Percentiles rank a stretch among this genome's conserved stretches.
Evolutionary conservation across 305 asterid genomes (phyloP).

Genomic region (Fraxinus baroniana): DNA sequence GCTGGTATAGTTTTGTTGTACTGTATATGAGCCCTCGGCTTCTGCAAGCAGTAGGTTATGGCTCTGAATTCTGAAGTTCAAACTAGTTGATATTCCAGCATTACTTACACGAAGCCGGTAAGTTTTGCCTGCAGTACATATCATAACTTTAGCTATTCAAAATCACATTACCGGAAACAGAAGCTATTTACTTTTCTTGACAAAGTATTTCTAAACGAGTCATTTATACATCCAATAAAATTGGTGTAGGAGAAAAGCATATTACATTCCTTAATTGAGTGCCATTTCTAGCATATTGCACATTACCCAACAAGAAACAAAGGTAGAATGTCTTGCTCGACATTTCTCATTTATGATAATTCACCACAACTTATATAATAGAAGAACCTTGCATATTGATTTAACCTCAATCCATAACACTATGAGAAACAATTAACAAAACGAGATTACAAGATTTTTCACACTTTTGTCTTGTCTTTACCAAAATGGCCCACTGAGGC

Average conservation of each 20-base stretch:
- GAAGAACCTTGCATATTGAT: not conserved
- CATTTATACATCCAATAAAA: not conserved
- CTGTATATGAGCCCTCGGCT: constrained; percentile 88
- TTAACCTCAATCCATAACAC: not conserved
- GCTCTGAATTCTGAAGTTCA: constrained; percentile 88
- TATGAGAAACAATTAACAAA: not conserved
- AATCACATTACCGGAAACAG: not conserved
- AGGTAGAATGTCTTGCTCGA: not conserved
- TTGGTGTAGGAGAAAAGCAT: not conserved
- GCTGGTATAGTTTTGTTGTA: constrained; percentile 90
- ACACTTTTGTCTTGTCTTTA: not conserved
- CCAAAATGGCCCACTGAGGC: not conserved
- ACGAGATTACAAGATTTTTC: not conserved
- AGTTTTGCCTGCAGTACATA: constrained; percentile 60
- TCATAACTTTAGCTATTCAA: constrained; percentile 16
- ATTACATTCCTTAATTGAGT: not conserved
- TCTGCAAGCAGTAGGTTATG: constrained; percentile 93
- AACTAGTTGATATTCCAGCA: constrained; percentile 86
- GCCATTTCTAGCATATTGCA: not conserved
- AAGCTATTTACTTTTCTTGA: not conserved
- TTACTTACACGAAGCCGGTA: constrained; percentile 93
- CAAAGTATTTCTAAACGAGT: not conserved
- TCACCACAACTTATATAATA: not conserved
- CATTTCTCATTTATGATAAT: not conserved
- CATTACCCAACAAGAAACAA: not conserved